Conservation (phyloP, 2,329 filamentous ascomycete genomes). For the Colletotrichum sp. region DNA sequence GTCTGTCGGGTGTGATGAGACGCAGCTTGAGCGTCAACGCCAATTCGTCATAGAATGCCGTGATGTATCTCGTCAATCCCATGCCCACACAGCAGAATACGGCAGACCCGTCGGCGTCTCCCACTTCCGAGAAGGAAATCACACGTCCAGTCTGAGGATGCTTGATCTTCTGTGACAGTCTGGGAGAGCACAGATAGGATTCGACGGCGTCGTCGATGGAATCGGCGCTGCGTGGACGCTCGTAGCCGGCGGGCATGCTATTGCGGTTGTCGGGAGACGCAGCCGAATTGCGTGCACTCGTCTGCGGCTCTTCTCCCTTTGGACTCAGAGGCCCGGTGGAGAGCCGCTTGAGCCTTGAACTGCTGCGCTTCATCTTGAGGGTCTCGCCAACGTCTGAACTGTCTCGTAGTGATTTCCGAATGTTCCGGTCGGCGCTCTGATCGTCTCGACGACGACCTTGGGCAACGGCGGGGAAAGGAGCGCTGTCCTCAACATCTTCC, state of each 20-base stretch:
- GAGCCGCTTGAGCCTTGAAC: slow-evolving; percentile 62
- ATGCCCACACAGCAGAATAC: slow-evolving; percentile 98
- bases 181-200: slow-evolving; percentile 80
- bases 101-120: slow-evolving; percentile 87
- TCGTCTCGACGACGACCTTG: slow-evolving; percentile 61
- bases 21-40: slow-evolving; percentile 86
- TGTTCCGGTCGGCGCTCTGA: slow-evolving; percentile 49
- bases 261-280: slow-evolving; percentile 30
- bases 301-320: slow-evolving; percentile 37
- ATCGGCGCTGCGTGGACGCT: slow-evolving; percentile 79
- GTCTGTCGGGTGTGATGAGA: slow-evolving; percentile 91
- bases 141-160: slow-evolving; percentile 85
- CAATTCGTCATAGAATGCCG: slow-evolving; percentile 95
- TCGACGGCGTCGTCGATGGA: slow-evolving; percentile 89
- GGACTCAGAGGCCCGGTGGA: slow-evolving; percentile 53
- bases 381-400: slow-evolving; percentile 53
- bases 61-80: slow-evolving; percentile 95
- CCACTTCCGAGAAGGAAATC: slow-evolving; percentile 97
- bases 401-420: slow-evolving; percentile 52
- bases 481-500: slow-evolving; percentile 62
- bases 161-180: slow-evolving; percentile 84
- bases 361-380: slow-evolving; percentile 56
- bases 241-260: slow-evolving; percentile 59
- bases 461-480: slow-evolving; percentile 72
- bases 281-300: slow-evolving; percentile 3